Evolutionary conservation across 73 alveolate species (phyloP), one percentile per base, ranked within the genome.

Genomic region (Stentor roeselii): DNA sequence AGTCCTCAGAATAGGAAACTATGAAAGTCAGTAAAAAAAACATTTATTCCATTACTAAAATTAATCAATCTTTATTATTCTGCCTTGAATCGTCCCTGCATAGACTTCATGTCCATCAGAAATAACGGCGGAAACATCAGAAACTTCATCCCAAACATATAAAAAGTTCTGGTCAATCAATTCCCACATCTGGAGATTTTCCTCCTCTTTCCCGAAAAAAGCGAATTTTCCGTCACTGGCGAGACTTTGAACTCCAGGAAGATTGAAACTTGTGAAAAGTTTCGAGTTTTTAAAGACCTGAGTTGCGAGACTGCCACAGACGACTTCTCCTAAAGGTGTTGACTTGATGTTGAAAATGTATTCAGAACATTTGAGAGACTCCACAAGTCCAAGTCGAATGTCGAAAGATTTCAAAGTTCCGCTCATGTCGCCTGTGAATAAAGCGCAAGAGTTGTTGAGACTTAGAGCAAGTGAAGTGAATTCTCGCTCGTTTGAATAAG

Each of bases 131-230:
- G 80, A 27, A n/a, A 67, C 80, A 21, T 67, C 34, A 67, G n/a
- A 14, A 67, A 67, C 37, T 15, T 2, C 80, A 15, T 67, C 41
- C 80, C 80, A 67, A 1, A 15, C 34, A 32, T 30, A 67, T 34
- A 67, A 21, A 67, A 36, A 67, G 14, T 67, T 32, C 21, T 40
- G 42, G 21, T n/a, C 34, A n/a, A n/a, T 34, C 21, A 67, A 1
- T 30, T 67, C 50, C 80, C 80, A 67, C 37, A 67, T 21, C 80
- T 67, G 41, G 27, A 67, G 11, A 21, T 21, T 32, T 67, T 32
- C 80, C 1, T 67, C 80, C 34, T 67, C 80, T 67, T 67, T 67
- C 42, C 80, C 80, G 34, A 50, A 11, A 50, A 50, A 21, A 21
- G 67, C 67, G 67, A 50, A 50, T 11, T 50, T 50, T 21, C 67